Evolutionary conservation across 805 yeast genomes (phyloP), one percentile per base, ranked within the genome.

Genomic region (Wickerhamiella allomyrinae): DNA sequence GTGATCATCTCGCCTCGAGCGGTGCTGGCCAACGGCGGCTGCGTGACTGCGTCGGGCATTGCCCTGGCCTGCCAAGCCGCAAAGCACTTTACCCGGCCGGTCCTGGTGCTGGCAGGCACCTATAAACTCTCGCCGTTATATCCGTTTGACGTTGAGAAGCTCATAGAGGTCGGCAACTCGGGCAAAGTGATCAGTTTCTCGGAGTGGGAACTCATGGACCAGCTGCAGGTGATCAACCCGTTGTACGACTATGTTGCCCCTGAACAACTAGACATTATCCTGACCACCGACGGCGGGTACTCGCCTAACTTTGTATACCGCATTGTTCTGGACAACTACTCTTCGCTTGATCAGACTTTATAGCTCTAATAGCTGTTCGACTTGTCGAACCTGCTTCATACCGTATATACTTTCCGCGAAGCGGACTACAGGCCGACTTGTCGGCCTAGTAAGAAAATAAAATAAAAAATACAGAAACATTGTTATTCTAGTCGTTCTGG

Each of bases 221-320:
- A 75, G 47, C 79, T 83, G 38, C 83, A 77, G 52, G 82, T 85
- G 29, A 73, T 91, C 23, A 91, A 91, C 60, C 95, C 96, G 14
- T 65, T 85, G 46, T 80, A 76, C 49, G 97, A 89, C 58, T 91
- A 89, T 57, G 79, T 91, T 24, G 79, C 86, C 9, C 97, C 99
- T 0, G 97, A 89, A 54, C 77, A 82, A 55, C 82, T 91, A 48
- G 96, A 91, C 61, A 85, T 91, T 46, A 85, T 81, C 60, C 83
- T 91, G 54, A 89, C 98, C 9, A 89, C 91, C 58, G 74, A 87
- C 62, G 98, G 97, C 39, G 97, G 97, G 13, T 86, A 82, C 58
- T 83, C 97, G 20, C 97, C 98, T 37, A 84, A 89, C 53, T 91
- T 91, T 64, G 81, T 91, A 42, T 91, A 91, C 62, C 78, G 98